Evolutionary conservation across 306 rosid species (phyloP).

Genomic region (Boehmeria nivea): DNA sequence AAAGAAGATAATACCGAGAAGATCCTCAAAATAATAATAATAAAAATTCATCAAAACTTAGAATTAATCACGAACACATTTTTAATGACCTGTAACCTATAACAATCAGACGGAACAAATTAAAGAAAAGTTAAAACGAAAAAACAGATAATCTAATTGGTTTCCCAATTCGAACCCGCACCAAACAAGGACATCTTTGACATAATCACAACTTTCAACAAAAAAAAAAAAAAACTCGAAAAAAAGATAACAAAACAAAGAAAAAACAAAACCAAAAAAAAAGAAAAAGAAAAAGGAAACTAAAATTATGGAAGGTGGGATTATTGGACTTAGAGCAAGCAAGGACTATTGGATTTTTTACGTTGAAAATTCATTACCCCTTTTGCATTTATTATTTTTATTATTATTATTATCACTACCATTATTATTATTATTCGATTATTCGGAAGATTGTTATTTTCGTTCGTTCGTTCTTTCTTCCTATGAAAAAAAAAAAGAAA

Average conservation of each 20-base stretch:
- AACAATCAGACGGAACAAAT: background rate
- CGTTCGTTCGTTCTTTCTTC: conserved; percentile 26
- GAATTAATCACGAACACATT: conserved; percentile 4
- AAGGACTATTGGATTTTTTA: conserved; percentile 42
- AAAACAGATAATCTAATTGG: background rate
- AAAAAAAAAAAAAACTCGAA: background rate
- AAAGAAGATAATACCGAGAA: background rate
- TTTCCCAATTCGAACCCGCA: too few species aligned
- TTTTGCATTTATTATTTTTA: conserved; percentile 24
- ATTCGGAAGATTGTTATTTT: conserved; percentile 17
- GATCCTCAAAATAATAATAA: conserved; percentile 17
- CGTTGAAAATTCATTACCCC: conserved; percentile 36
- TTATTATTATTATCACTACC: conserved; percentile 36
- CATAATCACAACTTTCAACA: conserved; percentile 10
- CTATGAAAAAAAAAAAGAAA: background rate
- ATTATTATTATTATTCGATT: conserved; percentile 28
- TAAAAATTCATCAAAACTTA: background rate
- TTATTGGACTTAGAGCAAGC: conserved; percentile 35
- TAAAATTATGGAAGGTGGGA: conserved; percentile 61
- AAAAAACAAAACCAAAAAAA: conserved; percentile 16
- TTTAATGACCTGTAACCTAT: conserved; percentile 15
- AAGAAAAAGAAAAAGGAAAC: conserved; percentile 5
- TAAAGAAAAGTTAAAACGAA: conserved; percentile 8
- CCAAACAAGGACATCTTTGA: conserved; percentile 34
- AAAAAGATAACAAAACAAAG: background rate